A percentile compares a stretch with the other conserved stretches of the same genome.
These are phyloP conservation scores for Thalassiosira hispida DNA, from an alignment of 352 stramenopile genomes.

Conservation along the genomic window DNA sequence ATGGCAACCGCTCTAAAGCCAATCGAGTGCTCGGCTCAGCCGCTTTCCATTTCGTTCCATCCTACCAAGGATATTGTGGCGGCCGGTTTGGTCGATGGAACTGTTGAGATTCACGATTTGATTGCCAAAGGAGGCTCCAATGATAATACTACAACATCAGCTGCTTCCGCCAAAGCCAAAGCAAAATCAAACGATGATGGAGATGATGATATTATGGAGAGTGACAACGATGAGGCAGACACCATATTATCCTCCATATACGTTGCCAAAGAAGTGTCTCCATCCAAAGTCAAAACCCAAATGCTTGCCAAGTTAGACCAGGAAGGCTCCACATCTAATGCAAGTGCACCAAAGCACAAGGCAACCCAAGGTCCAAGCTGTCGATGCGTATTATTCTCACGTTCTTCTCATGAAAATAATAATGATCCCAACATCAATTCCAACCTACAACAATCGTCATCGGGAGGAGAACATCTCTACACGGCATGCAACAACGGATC, in stretches of 20 bases:
- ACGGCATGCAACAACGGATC: constrained; percentile 73
- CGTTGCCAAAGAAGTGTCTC: constrained; percentile 55
- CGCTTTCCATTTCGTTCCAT: constrained; percentile 80
- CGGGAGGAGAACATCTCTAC: constrained; percentile 64
- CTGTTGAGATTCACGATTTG: constrained; percentile 67
- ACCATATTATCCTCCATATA: constrained; percentile 76
- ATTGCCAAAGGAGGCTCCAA: constrained; percentile 1
- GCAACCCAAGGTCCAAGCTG: constrained; percentile 60
- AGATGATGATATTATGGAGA: constrained; percentile 35
- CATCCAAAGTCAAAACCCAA: constrained; percentile 27
- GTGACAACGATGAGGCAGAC: constrained; percentile 66
- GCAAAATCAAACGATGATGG: constrained; percentile 7
- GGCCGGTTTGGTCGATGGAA: constrained; percentile 79
- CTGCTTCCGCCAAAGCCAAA: constrained; percentile 20
- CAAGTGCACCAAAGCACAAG: constrained; percentile 1
- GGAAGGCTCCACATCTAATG: background rate
- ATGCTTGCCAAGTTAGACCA: constrained; percentile 34
- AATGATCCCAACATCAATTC: background rate
- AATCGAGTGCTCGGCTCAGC: constrained; percentile 81
- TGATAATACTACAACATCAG: background rate
- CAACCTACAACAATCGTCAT: background rate
- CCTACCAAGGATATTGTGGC: constrained; percentile 65
- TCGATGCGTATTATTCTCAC: constrained; percentile 71
- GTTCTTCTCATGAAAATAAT: background rate
- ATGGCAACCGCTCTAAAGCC: constrained; percentile 48